Conservation (phyloP, 2,329 filamentous ascomycete species). For the Colletotrichum sp. region DNA sequence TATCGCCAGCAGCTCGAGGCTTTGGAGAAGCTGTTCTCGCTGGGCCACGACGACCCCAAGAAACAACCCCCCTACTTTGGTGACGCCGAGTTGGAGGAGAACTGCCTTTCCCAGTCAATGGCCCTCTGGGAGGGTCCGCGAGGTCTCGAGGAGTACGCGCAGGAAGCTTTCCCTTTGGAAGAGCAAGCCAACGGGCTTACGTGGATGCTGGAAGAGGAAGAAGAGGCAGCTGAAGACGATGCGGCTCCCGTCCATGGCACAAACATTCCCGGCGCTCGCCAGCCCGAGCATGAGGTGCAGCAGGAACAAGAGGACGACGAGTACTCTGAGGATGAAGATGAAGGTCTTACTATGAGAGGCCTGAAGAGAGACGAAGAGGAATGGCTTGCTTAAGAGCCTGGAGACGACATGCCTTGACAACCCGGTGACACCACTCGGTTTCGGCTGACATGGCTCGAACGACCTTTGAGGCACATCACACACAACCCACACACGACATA, state of each 20-base stretch:
- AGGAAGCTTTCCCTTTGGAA: constrained; percentile 92
- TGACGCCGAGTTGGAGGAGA: constrained; percentile 59
- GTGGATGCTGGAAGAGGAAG: constrained; percentile 77
- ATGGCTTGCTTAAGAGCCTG: constrained; percentile 55
- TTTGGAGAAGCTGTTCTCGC: constrained; percentile 64
- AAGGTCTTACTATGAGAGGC: constrained; percentile 63
- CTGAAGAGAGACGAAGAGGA: constrained; percentile 63
- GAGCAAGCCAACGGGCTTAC: constrained; percentile 92
- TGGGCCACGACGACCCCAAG: constrained; percentile 53
- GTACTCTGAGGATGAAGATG: constrained; percentile 60
- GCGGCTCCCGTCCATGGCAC: neutral
- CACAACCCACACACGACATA: constrained; percentile 1
- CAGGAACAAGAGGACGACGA: constrained; percentile 44
- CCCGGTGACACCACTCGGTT: neutral
- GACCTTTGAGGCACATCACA: neutral
- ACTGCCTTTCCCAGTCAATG: constrained; percentile 76
- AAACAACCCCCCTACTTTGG: constrained; percentile 71
- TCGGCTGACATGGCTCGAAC: neutral
- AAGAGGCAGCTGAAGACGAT: constrained; percentile 35
- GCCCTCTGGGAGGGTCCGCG: constrained; percentile 91
- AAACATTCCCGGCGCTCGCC: constrained; percentile 26
- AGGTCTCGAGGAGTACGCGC: constrained; percentile 91
- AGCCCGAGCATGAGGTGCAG: constrained; percentile 29
- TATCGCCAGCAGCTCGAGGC: constrained; percentile 87
- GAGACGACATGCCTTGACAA: neutral